Evolutionary conservation across 768 basidiomycete genomes (phyloP).

Genomic region (Tubosaeta brunneosetosa): DNA sequence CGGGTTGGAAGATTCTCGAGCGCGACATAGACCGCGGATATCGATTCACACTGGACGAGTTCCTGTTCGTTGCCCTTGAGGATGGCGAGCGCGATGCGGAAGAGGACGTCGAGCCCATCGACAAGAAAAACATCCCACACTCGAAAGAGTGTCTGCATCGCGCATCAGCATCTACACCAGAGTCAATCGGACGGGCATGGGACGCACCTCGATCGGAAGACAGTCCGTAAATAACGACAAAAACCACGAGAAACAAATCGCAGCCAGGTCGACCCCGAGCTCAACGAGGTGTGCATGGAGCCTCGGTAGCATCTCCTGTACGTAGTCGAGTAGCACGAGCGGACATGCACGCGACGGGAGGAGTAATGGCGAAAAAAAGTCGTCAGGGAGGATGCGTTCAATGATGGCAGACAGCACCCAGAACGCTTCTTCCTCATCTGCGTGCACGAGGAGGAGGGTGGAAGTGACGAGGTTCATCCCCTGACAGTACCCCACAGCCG

Average conservation of each 20-base stretch:
- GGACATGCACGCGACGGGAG: constrained; percentile 94
- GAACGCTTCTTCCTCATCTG: constrained; percentile 95
- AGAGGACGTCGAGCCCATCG: constrained; percentile 87
- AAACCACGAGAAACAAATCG: constrained; percentile 99
- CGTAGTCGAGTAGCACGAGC: constrained; percentile 82
- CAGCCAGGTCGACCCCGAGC: constrained; percentile 84
- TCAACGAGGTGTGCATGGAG: constrained; percentile 70
- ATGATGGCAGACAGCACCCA: constrained; percentile 91
- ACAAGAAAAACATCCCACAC: constrained; percentile 96
- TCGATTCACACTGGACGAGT: constrained; percentile 76
- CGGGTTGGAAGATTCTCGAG: constrained; percentile 86
- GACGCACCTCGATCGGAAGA: constrained; percentile 82
- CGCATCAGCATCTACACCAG: not conserved
- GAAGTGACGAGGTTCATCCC: constrained; percentile 96
- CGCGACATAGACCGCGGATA: constrained; percentile 85
- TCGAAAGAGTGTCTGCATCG: constrained; percentile 76
- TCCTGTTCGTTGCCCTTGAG: constrained; percentile 81
- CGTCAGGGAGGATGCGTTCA: constrained; percentile 81
- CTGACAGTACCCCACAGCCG: constrained; percentile 90
- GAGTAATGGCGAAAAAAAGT: constrained; percentile 91
- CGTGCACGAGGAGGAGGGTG: constrained; percentile 86
- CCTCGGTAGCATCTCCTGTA: constrained; percentile 71
- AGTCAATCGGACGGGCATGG: not conserved
- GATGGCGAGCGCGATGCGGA: constrained; percentile 86
- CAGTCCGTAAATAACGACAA: constrained; percentile 94